These are phyloP conservation scores for Agrocybe praecox DNA, from an alignment of 768 basidiomycete species.

Conservation along the genomic window DNA sequence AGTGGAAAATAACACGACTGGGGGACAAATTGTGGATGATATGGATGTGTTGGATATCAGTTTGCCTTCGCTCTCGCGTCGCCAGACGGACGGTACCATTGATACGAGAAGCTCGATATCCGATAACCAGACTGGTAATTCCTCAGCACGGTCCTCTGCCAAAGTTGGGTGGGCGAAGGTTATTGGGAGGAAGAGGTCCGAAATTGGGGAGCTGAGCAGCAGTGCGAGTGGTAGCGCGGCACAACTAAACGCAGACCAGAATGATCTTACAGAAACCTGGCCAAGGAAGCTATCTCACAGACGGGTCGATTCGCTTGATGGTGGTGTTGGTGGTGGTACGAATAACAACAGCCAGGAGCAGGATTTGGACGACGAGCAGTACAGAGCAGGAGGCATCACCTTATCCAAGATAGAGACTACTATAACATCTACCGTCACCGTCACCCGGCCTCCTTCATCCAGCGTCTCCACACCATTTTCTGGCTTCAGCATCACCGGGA, in stretches of 20 bases:
- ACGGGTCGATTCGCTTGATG: constrained; percentile 8
- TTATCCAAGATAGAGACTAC: not conserved
- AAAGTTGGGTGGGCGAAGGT: constrained; percentile 14
- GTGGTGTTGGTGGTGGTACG: not conserved
- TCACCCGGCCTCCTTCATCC: constrained; percentile 8
- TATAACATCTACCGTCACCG: constrained; percentile 9
- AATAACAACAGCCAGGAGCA: too few relatives aligned
- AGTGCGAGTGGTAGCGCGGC: not conserved
- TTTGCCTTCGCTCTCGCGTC: constrained; percentile 6
- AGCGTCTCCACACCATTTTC: constrained; percentile 6
- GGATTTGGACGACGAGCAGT: not conserved
- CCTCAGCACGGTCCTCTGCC: constrained; percentile 12
- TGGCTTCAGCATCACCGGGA: constrained; percentile 5
- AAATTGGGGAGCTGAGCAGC: constrained; percentile 1
- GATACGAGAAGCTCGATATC: constrained; percentile 11
- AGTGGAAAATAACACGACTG: not conserved
- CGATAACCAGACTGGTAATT: not conserved
- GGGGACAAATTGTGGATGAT: constrained; percentile 3
- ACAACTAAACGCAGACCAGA: not conserved
- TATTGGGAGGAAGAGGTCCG: constrained; percentile 12
- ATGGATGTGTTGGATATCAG: constrained; percentile 21
- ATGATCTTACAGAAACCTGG: not conserved
- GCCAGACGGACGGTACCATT: constrained; percentile 5
- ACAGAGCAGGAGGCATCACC: not conserved
- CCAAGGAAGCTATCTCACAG: constrained; percentile 6